Conservation (phyloP, 805 yeast genomes). For the Candida takata region DNA sequence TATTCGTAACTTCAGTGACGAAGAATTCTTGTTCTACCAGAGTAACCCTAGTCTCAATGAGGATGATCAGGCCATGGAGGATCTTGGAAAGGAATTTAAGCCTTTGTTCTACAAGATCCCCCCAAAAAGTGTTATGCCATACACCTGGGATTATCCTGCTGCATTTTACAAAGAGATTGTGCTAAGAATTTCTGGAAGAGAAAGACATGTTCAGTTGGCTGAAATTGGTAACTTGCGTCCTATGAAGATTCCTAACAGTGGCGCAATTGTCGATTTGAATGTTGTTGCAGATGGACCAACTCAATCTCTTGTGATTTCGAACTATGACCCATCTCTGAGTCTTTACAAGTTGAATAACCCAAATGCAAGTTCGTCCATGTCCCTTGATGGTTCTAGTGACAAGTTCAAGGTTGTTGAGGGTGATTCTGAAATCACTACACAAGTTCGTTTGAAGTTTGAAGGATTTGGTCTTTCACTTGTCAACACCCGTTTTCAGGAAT, state of each 20-base stretch:
- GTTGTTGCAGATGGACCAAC: conserved; percentile 96
- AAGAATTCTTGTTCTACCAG: conserved; percentile 83
- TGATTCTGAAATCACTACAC: conserved; percentile 28
- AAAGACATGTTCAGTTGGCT: conserved; percentile 75
- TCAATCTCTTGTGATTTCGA: conserved; percentile 77
- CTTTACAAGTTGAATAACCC: conserved; percentile 47
- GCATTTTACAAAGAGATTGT: conserved; percentile 78
- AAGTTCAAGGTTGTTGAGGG: conserved; percentile 46
- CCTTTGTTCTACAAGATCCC: conserved; percentile 82
- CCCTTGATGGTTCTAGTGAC: conserved; percentile 28
- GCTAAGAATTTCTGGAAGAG: conserved; percentile 62
- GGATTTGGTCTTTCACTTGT: conserved; percentile 87
- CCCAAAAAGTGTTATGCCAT: conserved; percentile 91
- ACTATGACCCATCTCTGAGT: conserved; percentile 73
- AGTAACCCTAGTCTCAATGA: conserved; percentile 65
- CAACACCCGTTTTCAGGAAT: conserved; percentile 62
- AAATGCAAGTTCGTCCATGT: conserved; percentile 25
- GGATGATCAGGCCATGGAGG: conserved; percentile 51
- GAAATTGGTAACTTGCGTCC: conserved; percentile 92
- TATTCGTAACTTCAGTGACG: conserved; percentile 79
- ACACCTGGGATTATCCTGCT: conserved; percentile 96
- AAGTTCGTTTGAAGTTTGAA: conserved; percentile 56
- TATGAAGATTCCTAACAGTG: conserved; percentile 57
- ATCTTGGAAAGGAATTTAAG: conserved; percentile 48
- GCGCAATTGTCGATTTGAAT: conserved; percentile 69